Evolutionary conservation across 225 moss, liverwort and hornwort species (phyloP).

Genomic region (Anthoceros angustus): DNA sequence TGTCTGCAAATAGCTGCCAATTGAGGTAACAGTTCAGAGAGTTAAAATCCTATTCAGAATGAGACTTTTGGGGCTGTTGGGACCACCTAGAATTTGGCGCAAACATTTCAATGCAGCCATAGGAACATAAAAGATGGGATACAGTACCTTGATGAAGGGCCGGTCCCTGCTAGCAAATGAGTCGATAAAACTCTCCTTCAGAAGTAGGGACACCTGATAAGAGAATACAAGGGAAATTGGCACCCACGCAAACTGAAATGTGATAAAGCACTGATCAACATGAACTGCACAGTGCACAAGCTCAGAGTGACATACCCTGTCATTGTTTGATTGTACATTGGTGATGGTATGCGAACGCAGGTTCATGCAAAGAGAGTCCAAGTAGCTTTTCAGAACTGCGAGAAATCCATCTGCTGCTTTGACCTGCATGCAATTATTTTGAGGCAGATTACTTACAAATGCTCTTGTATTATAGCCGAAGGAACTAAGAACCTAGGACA

Average conservation of each 20-base stretch:
- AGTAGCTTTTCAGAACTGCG: constrained; percentile 49
- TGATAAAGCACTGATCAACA: neutral
- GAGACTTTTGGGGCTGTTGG: neutral
- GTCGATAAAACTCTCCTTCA: constrained; percentile 97
- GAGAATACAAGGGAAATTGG: neutral
- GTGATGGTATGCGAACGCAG: constrained; percentile 86
- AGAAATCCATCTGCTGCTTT: constrained; percentile 59
- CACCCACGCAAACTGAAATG: neutral
- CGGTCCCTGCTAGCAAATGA: constrained; percentile 81
- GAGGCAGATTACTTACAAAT: neutral
- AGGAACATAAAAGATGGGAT: neutral
- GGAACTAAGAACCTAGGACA: neutral
- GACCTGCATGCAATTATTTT: constrained; percentile 29
- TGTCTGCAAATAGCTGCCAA: constrained; percentile 93
- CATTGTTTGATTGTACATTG: constrained; percentile 95
- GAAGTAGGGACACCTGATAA: constrained; percentile 60
- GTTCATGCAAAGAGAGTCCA: constrained; percentile 79
- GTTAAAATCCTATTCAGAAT: neutral
- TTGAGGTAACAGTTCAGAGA: neutral
- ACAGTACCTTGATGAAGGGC: constrained; percentile 70
- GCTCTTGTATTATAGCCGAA: neutral
- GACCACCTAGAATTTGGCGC: too few relatives aligned
- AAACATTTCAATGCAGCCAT: neutral
- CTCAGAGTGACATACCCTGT: constrained; percentile 37
- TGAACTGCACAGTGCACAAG: neutral